Percentiles rank a stretch among this genome's conserved stretches.
Conservation (phyloP, 257 asterid species). For the Solanum lignicaule region DNA sequence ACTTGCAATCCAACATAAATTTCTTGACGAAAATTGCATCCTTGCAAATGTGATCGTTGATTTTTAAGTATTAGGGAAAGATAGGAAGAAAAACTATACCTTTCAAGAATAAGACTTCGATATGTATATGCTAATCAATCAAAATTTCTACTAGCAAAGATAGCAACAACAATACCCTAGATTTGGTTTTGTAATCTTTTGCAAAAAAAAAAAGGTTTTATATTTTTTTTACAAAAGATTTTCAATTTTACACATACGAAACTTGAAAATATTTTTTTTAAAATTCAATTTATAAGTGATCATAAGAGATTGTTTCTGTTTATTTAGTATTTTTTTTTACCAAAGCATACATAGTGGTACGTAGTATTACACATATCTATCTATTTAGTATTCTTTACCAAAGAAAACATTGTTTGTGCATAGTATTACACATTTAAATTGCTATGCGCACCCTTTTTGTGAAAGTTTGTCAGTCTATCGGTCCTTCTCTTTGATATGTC, state of each 20-base stretch:
- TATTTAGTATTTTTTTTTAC: neutral
- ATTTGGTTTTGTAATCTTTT: neutral
- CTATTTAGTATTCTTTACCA: neutral
- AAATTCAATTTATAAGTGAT: neutral
- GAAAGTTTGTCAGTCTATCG: neutral
- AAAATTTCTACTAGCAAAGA: neutral
- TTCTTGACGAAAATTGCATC: neutral
- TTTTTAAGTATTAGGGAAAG: neutral
- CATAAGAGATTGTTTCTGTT: neutral
- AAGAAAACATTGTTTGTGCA: neutral
- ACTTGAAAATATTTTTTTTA: too few species aligned
- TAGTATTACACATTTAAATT: neutral
- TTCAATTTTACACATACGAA: neutral
- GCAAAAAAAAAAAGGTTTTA: rapidly evolving
- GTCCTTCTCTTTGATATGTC: neutral
- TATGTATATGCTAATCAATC: neutral
- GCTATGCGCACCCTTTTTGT: neutral
- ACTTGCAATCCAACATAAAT: neutral
- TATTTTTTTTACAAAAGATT: neutral
- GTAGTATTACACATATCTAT: too few species aligned
- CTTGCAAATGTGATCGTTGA: neutral
- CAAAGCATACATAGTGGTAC: too few species aligned
- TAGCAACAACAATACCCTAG: neutral
- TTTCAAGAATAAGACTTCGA: neutral
- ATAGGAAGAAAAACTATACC: neutral